Conservation (phyloP, 345 rosid species). For the Rhodamnia argentea region DNA sequence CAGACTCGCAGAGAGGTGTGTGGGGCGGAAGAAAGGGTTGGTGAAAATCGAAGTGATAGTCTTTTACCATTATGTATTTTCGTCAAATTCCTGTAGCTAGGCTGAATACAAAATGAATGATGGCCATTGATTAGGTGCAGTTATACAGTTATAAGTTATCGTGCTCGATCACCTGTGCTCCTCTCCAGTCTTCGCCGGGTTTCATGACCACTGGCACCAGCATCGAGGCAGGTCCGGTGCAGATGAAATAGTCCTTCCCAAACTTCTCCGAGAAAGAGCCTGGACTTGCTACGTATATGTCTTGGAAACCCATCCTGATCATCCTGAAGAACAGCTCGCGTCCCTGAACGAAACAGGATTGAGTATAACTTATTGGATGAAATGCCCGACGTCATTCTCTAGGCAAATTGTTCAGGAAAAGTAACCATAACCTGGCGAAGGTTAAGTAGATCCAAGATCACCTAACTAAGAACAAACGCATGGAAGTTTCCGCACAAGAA, state of each 20-base stretch:
- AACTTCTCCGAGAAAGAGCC: conserved; percentile 48
- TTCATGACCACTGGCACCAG: conserved; percentile 55
- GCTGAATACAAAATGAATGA: neutral
- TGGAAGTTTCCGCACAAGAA: neutral
- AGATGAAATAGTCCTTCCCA: conserved; percentile 56
- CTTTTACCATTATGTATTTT: neutral
- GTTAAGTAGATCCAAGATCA: neutral
- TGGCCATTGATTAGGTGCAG: neutral
- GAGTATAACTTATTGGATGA: neutral
- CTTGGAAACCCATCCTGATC: conserved; percentile 68
- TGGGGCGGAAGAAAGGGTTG: neutral
- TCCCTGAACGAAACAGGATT: conserved; percentile 28
- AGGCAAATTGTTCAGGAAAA: neutral
- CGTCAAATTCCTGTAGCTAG: neutral
- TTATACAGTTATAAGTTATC: conserved; percentile 41
- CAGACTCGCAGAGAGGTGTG: neutral
- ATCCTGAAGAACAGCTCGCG: conserved; percentile 71
- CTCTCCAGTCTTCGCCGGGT: conserved; percentile 70
- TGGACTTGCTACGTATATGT: conserved; percentile 46
- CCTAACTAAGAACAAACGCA: neutral
- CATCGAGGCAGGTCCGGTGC: conserved; percentile 79
- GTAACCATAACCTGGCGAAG: neutral
- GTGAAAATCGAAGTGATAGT: neutral
- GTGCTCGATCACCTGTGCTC: conserved; percentile 85
- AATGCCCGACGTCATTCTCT: neutral